Conservation (phyloP, 306 rosid species). For the Vigna angularis region DNA sequence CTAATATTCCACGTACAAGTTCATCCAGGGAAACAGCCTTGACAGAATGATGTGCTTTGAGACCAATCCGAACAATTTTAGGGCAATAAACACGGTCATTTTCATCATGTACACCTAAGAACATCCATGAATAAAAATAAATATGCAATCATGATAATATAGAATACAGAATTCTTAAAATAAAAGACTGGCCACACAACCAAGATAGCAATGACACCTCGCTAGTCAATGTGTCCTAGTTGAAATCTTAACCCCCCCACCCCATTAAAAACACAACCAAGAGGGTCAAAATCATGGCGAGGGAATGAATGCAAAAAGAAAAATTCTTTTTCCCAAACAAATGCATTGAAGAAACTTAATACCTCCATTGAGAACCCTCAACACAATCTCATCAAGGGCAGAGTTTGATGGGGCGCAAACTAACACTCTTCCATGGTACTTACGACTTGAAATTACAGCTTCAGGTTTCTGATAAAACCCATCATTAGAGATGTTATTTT, state of each 20-base stretch:
- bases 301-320: conserved; percentile 21
- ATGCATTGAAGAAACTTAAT: conserved; percentile 37
- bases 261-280: neutral
- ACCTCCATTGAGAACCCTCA: conserved; percentile 89
- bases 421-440: conserved; percentile 85
- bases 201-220: conserved; percentile 16
- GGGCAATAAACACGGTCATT: conserved; percentile 76
- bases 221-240: conserved; percentile 11
- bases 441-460: conserved; percentile 80
- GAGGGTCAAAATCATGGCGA: conserved; percentile 4
- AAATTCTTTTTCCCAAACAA: conserved; percentile 13
- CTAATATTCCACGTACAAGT: conserved; percentile 66
- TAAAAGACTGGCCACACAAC: neutral
- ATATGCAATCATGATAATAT: conserved; percentile 5
- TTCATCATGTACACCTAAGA: conserved; percentile 91
- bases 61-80: conserved; percentile 90
- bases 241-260: neutral
- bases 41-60: conserved; percentile 88
- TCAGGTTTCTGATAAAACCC: conserved; percentile 78
- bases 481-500: conserved; percentile 44
- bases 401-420: conserved; percentile 98
- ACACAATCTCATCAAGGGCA: conserved; percentile 94
- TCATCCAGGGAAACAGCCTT: conserved; percentile 81
- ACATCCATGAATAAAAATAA: conserved; percentile 36
- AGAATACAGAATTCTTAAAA: conserved; percentile 6